phyloP scores from a whole-genome alignment of 2,329 filamentous ascomycete species.

The Pseudopyrenochaeta lycopersici region DNA sequence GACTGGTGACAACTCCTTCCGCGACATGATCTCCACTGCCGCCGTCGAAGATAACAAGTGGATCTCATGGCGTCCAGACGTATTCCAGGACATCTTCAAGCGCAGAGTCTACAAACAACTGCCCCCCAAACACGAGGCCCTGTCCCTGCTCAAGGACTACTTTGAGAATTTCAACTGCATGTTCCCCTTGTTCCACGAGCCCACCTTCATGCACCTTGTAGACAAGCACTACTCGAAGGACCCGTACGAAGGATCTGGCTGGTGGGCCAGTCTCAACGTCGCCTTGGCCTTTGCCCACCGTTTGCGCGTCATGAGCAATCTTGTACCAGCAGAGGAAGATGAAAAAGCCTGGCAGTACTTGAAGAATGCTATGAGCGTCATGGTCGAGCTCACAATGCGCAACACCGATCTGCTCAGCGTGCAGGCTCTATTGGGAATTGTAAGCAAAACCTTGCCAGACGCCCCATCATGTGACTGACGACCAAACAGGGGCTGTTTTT shows the following conservation, averaged over 20 bases:
- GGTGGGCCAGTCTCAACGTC: conserved; percentile 98
- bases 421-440: conserved; percentile 91
- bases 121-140: conserved; percentile 84
- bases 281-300: conserved; percentile 92
- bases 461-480: conserved; percentile 23
- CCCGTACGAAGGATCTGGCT: conserved; percentile 93
- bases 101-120: conserved; percentile 83
- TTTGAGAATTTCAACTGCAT: conserved; percentile 99
- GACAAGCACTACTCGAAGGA: conserved; percentile 92
- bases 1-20: conserved; percentile 94
- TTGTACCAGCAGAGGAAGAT: conserved; percentile 90
- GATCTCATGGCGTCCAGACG: conserved; percentile 98
- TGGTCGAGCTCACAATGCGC: conserved; percentile 91
- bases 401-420: conserved; percentile 96
- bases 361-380: conserved; percentile 95
- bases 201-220: conserved; percentile 97
- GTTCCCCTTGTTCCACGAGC: conserved; percentile 96
- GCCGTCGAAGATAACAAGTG: conserved; percentile 93
- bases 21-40: conserved; percentile 89
- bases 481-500: conserved; percentile 76
- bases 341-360: conserved; percentile 94
- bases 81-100: conserved; percentile 91
- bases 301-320: conserved; percentile 92
- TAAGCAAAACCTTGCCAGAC: conserved; percentile 38
- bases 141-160: conserved; percentile 89